Conservation (phyloP, 2,329 filamentous ascomycete genomes). For the Aspergillus sclerotialis region DNA sequence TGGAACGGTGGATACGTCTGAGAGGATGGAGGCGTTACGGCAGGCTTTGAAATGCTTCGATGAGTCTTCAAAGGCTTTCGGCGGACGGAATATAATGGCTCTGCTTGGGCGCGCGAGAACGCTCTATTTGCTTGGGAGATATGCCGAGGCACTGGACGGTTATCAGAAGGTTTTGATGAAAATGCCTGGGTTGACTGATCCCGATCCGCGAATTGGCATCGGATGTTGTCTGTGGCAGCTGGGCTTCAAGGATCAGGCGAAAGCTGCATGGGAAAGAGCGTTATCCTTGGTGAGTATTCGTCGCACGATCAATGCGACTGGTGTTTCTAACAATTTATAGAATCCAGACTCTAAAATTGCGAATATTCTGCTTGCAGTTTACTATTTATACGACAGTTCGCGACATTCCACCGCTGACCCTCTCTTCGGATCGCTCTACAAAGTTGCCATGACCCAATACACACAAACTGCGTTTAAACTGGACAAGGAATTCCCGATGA, state of each 20-base stretch:
- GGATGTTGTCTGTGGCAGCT: constrained; percentile 97
- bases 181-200: constrained; percentile 82
- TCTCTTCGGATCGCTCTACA: constrained; percentile 78
- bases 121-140: constrained; percentile 79
- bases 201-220: constrained; percentile 91
- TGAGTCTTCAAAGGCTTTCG: constrained; percentile 78
- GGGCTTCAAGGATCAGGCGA: constrained; percentile 88
- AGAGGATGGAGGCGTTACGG: constrained; percentile 71
- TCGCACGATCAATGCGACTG: neutral
- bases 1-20: constrained; percentile 58
- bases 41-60: constrained; percentile 90
- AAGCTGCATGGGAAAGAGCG: constrained; percentile 79
- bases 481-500: constrained; percentile 83
- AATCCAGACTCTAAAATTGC: constrained; percentile 80
- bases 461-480: constrained; percentile 90
- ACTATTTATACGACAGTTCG: constrained; percentile 80
- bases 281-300: constrained; percentile 59
- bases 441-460: constrained; percentile 89
- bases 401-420: constrained; percentile 76
- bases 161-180: constrained; percentile 85
- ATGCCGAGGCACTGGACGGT: constrained; percentile 68
- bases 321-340: constrained; percentile 18
- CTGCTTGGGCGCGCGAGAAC: constrained; percentile 83
- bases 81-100: constrained; percentile 84
- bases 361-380: constrained; percentile 81